Evolutionary conservation across 176 grass and related monocot genomes (phyloP).

Genomic region (Rhynchospora tenuis): DNA sequence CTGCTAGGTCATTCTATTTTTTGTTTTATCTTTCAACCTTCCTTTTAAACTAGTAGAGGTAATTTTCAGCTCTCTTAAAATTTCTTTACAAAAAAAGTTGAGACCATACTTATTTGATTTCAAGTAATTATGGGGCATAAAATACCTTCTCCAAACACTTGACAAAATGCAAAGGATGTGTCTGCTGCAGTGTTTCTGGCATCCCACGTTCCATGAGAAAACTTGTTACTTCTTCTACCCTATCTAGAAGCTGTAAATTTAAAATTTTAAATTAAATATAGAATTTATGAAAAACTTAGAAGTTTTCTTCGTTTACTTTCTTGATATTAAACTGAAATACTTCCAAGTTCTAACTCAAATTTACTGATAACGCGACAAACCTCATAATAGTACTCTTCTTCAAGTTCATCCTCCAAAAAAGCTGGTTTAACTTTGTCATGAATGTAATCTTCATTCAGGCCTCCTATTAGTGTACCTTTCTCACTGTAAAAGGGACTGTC

Average conservation of each 20-base stretch:
- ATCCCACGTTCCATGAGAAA: constrained; percentile 95
- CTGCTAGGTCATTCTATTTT: neutral
- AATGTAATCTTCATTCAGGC: constrained; percentile 49
- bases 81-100: neutral
- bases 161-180: constrained; percentile 91
- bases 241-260: constrained; percentile 65
- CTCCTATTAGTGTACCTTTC: constrained; percentile 29
- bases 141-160: constrained; percentile 79
- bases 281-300: neutral
- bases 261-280: constrained; percentile 22
- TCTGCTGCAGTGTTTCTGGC: constrained; percentile 64
- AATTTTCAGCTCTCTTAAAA: neutral
- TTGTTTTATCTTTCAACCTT: neutral
- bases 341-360: neutral
- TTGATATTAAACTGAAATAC: neutral
- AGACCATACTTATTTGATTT: neutral
- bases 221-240: constrained; percentile 82
- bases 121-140: neutral
- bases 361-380: constrained; percentile 30
- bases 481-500: constrained; percentile 46
- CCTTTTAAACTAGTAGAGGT: neutral
- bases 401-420: constrained; percentile 27
- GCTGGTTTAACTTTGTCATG: constrained; percentile 24
- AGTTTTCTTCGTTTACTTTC: neutral
- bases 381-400: constrained; percentile 50